Evolutionary conservation across 208 protist species (phyloP), one percentile per base, ranked within the genome.

Genomic region (Crithidia thermophila): DNA sequence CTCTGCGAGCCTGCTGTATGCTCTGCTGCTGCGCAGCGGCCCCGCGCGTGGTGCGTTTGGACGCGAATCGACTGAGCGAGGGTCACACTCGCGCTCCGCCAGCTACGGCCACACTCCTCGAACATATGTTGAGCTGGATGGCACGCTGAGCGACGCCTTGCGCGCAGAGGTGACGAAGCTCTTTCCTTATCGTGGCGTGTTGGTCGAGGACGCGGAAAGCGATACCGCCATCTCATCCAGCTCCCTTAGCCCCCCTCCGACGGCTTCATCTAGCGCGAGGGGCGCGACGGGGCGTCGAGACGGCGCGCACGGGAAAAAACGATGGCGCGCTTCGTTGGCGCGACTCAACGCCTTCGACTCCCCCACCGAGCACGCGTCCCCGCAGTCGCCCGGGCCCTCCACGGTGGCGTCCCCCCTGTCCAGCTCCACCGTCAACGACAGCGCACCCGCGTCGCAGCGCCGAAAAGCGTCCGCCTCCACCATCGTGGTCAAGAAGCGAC

Each of bases 141-240:
- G 18, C 13, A 1, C 36, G 3, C 30, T 40, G 20, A 36, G 37
- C 27, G 61, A 68, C 25, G 37, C 42, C n/a, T 14, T 75, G 10
- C 43, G 46, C 21, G 20, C 34, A 1, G 46, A 62, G 14, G 69
- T 75, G 30, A 23, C n/a, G 16, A 33, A 21, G 16, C 23, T 75
- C 9, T 31, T 75, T 39, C 69, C 69, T 0, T 75, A 69, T 28
- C 55, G 55, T 4, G 61, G 69, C 11, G 52, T 50, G 14, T 30
- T 65, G 16, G 21, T 53, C n/a, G 67, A 53, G 9, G 21, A 31
- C 21, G n/a, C 58, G 4, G 18, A 45, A n/a, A 6, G 43, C 21
- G 58, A 64, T 2, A 7, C 58, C 1, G 58, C 45, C 2, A 16
- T 47, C 0, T 21, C 16, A 14, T 33, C 43, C 16, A 64, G 31